Percentiles rank a stretch among this genome's conserved stretches.
These are phyloP conservation scores for Davidsoniella australis DNA, from an alignment of 2,329 filamentous ascomycete species.

Conservation along the genomic window DNA sequence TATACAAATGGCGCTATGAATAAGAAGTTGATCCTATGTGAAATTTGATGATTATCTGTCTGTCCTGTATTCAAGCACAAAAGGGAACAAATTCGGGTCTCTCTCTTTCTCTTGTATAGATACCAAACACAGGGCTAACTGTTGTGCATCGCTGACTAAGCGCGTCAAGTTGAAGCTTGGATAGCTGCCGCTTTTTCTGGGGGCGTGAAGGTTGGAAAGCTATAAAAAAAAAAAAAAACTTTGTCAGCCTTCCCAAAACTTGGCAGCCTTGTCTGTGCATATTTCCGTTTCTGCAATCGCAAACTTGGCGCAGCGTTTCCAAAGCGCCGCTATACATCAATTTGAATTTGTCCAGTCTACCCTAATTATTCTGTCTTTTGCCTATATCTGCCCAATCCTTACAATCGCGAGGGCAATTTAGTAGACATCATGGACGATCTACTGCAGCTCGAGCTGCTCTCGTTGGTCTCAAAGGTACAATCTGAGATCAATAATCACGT, in stretches of 20 bases:
- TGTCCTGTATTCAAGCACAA: too few species aligned
- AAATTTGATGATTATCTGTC: too few species aligned
- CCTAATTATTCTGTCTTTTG: neutral
- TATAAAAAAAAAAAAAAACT: neutral
- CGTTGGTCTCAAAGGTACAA: constrained; percentile 85
- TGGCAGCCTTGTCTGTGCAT: constrained; percentile 6
- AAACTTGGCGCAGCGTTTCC: neutral
- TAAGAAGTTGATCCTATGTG: too few species aligned
- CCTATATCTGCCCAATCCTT: neutral
- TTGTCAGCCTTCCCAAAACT: constrained; percentile 6
- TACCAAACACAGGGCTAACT: too few species aligned
- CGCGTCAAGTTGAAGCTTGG: neutral
- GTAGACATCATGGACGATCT: constrained; percentile 62
- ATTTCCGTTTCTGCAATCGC: neutral
- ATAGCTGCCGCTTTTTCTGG: neutral
- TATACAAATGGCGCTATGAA: too few species aligned
- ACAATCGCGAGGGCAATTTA: neutral
- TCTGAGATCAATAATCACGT: constrained; percentile 90
- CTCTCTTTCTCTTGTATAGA: too few species aligned
- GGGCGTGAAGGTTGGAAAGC: neutral
- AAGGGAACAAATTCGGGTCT: too few species aligned
- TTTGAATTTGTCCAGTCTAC: neutral
- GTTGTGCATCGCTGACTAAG: too few species aligned
- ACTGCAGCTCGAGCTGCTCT: constrained; percentile 77
- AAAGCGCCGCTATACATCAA: neutral